Evolutionary conservation across 371 early-diverging fungal genomes (phyloP), one percentile per base, ranked within the genome.

Genomic region (Mucor racemosus): DNA sequence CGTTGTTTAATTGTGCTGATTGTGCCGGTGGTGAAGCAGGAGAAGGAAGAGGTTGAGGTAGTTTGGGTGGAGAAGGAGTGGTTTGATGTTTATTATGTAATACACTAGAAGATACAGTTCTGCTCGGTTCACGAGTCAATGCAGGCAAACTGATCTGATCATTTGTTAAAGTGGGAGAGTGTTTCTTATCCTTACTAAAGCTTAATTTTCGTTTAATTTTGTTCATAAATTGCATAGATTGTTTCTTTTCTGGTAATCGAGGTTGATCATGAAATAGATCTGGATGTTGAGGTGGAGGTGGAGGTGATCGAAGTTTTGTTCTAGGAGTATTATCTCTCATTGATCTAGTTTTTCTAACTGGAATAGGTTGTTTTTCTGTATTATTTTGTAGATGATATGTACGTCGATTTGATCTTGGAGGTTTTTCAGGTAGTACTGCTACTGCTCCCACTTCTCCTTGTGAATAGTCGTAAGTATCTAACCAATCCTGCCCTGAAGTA

Each of bases 151-250:
- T 60, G 36, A 40, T n/a, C 21, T 9, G 35, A 26, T 58, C 13
- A 58, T 39, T 58, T 2, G 26, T 11, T 19, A n/a, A 39, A 9
- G 55, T 7, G 15, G 11, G 1, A 10, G 34, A 2, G 11, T 6
- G 34, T 31, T 55, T 38, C 36, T 63, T 26, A 38, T 46, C n/a
- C 21, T 58, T 58, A 35, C 31, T 61, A 9, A 61, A 65, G 36
- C 61, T 65, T 6, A 65, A 5, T 36, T 65, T 65, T 15, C 69
- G 60, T 48, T 69, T 69, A 1, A 69, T 13, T 13, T 65, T 65
- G 36, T 39, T 55, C 38, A 57, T 44, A 7, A 67, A 60, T 1
- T 53, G 67, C 14, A 58, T 48, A 3, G 39, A 38, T n/a, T 19
- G 19, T 17, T n/a, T 41, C 14, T 62, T 67, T 26, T 61, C 56